Percentiles rank a stretch among this genome's conserved stretches.
These are phyloP conservation scores for Thelephora terrestris DNA, from an alignment of 1,284 basidiomycete species.

Conservation along the genomic window DNA sequence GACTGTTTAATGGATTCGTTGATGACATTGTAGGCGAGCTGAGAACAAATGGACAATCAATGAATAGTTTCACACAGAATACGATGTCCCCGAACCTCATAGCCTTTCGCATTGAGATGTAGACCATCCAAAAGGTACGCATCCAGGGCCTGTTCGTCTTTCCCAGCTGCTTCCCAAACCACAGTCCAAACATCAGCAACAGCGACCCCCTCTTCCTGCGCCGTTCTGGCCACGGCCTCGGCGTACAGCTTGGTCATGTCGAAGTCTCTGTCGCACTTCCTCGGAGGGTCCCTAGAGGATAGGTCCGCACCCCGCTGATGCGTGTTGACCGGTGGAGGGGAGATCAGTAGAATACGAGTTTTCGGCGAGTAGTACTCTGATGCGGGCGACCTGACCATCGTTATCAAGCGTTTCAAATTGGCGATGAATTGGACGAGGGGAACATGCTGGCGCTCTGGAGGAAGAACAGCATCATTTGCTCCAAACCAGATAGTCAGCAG, in stretches of 20 bases:
- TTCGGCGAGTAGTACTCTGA: conserved; percentile 62
- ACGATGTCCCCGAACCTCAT: conserved; percentile 38
- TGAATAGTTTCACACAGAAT: neutral
- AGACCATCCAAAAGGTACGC: conserved; percentile 61
- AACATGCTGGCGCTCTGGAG: conserved; percentile 46
- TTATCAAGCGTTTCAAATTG: conserved; percentile 58
- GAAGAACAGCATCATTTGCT: conserved; percentile 66
- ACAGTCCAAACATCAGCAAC: conserved; percentile 63
- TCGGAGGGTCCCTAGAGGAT: conserved; percentile 32
- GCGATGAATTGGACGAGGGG: conserved; percentile 55
- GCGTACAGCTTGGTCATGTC: conserved; percentile 59
- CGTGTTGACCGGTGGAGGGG: conserved; percentile 76
- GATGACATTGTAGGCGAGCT: conserved; percentile 62
- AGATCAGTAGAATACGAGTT: conserved; percentile 75
- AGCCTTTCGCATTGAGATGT: conserved; percentile 66
- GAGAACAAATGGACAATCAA: neutral
- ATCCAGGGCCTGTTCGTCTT: conserved; percentile 38
- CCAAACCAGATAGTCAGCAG: conserved; percentile 84
- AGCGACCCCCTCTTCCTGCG: conserved; percentile 38
- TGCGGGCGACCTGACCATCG: conserved; percentile 46
- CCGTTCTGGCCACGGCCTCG: conserved; percentile 56
- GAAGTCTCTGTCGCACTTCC: conserved; percentile 46
- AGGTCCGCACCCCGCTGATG: conserved; percentile 40
- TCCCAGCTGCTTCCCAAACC: conserved; percentile 57
- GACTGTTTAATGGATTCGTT: conserved; percentile 43